Evolutionary conservation across 345 rosid species (phyloP).

Genomic region (Lepidium sativum): DNA sequence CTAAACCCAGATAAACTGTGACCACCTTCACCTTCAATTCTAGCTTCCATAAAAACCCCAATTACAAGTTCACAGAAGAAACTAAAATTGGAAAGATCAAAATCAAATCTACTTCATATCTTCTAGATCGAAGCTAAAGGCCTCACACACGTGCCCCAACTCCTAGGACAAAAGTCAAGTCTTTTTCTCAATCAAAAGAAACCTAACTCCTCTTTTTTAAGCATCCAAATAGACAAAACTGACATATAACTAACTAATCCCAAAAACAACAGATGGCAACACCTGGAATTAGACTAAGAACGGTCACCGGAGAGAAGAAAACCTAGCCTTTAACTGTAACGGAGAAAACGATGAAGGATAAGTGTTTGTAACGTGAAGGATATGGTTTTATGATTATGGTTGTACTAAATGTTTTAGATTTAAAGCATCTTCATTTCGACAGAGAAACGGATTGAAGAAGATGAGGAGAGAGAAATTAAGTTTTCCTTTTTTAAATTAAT

Average conservation of each 20-base stretch:
- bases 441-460: neutral
- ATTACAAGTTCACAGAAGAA: neutral
- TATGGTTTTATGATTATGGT: neutral
- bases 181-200: neutral
- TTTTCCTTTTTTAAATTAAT: too few species aligned
- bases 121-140: neutral
- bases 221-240: neutral
- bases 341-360: neutral
- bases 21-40: constrained; percentile 45
- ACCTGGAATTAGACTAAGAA: neutral
- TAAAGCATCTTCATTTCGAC: neutral
- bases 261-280: neutral
- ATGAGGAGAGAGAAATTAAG: too few species aligned
- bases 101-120: neutral
- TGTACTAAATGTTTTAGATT: neutral
- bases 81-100: neutral
- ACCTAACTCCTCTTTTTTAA: neutral
- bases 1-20: constrained; percentile 42
- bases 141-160: neutral
- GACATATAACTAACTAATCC: too few species aligned
- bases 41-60: constrained; percentile 61
- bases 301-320: neutral
- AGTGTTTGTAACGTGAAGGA: neutral
- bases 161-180: neutral
- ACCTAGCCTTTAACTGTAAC: too few species aligned